Evolutionary conservation across 2,329 filamentous ascomycete genomes (phyloP), one percentile per base, ranked within the genome.

Genomic region (Botrytis byssoidea): DNA sequence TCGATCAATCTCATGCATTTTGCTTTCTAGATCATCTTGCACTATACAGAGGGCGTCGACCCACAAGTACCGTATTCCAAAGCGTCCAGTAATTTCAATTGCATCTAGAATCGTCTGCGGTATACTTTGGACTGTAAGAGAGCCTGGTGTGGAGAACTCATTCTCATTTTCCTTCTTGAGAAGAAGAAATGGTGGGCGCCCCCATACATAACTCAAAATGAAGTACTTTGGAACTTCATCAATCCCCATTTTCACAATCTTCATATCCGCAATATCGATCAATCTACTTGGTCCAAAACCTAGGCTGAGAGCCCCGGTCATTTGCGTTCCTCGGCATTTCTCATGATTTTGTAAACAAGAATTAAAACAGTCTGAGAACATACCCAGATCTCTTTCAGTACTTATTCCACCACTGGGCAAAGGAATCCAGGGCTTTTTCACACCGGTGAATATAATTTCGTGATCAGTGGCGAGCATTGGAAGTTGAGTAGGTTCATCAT

Each of bases 31-130:
- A 44, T 71, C 70, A 46, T 76, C 74, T 66, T 77, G 75, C 42
- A 76, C 70, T 32, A 77, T 77, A 46, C 74, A 76, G 10, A 77
- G 55, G 6, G 75, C 75, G 40, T 77, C 74, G 12, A 77, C 76
- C 72, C 73, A 77, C 14, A 77, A 71, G 37, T 70, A 77, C 20
- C 61, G 51, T n/a, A 60, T 25, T 8, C 51, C 55, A 16, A 77
- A 66, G 59, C 55, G 59, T 37, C 66, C 60, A 55, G 73, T 68
- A 6, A 75, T 37, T 12, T 40, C 61, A 16, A 77, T 57, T 3
- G 75, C 75, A 51, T 76, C 75, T 37, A 60, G 10, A 32, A 77
- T 76, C 29, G 65, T 76, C 35, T 42, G 35, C 4, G 67, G 40
- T 16, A 70, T 42, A 10, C 6, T 22, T 60, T 60, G 35, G 10